A percentile compares a stretch with the other conserved stretches of the same genome.
Evolutionary conservation across 2,329 filamentous ascomycete species (phyloP).

Genomic region (Claviceps arundinis): DNA sequence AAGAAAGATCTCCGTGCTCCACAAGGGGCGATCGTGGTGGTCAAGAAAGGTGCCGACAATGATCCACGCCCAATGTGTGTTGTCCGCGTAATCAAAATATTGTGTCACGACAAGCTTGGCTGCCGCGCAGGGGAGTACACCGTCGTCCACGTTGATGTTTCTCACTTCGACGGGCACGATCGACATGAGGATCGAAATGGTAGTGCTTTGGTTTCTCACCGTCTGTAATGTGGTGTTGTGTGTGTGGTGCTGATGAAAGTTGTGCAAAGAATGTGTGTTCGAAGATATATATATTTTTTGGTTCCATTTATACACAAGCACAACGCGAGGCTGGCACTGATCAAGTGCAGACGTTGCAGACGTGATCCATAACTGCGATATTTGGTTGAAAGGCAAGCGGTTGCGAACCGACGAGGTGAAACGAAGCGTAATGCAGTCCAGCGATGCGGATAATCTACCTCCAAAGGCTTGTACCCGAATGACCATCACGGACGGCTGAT

Average conservation of each 20-base stretch:
- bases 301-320: background rate
- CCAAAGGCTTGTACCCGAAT: background rate
- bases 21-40: slow-evolving; percentile 24
- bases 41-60: slow-evolving; percentile 36
- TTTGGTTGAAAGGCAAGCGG: background rate
- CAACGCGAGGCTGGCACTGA: background rate
- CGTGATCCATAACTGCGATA: background rate
- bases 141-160: slow-evolving; percentile 16
- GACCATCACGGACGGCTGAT: background rate
- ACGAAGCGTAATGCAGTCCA: background rate
- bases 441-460: background rate
- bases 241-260: background rate
- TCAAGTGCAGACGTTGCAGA: background rate
- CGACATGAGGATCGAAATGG: slow-evolving; percentile 9
- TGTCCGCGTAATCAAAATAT: slow-evolving; percentile 20
- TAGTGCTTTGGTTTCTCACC: background rate
- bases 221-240: background rate
- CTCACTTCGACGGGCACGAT: slow-evolving; percentile 7
- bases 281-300: too few relatives aligned
- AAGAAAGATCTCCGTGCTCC: slow-evolving; percentile 33
- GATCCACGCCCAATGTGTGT: slow-evolving; percentile 31
- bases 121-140: slow-evolving; percentile 29
- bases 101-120: slow-evolving; percentile 32
- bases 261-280: background rate
- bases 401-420: background rate